Base-by-base conservation (phyloP, 1,139 yeast species). In the Yamadazyma dushanensis region DNA sequence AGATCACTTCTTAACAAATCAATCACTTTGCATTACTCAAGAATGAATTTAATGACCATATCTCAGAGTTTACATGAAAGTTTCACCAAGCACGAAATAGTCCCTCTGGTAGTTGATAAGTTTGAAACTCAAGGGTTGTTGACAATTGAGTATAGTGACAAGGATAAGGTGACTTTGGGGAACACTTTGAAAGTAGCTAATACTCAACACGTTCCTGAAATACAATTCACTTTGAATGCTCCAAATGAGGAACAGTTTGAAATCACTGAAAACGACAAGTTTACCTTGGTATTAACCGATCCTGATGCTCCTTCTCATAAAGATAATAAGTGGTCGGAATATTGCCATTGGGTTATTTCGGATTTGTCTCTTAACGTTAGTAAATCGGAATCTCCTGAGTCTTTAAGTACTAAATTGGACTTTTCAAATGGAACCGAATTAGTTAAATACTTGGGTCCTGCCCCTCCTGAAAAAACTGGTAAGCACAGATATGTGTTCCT, bases 281-380 rank as follows among this genome's bases (percentile, higher is more conserved):
- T 83, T 61, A 80, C 92, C 3, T 63, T 89, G 46, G 85, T 85
- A 3, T 51, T 89, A 48, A 89, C 96, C 3, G 96, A 89, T 57
- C 97, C 97, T 1, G 97, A 89, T 66, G 97, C 96, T 7, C 97
- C 97, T 13, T 77, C 90, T 3, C 74, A 79, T 46, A 70, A 73
- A 1, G 96, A 89, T 56, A 79, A 83, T 51, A 85, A 81, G 54
- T 88, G 95, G 95, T 82, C 94, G 8, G 96, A 89, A 59, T 88
- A 70, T 58, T 80, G 84, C 37, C 97, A 89, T 63, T 87, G 78
- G 73, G 66, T 89, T 26, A 73, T 76, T 22, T 63, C 84, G 5
- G 88, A 85, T 46, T 74, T 89, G 56, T 63, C 69, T 40, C 66
- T 80, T 49, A 57, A 61, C 27, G 46, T 47, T 15, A 46, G 53